These are phyloP conservation scores for Hymenoscyphus salicellus DNA, from an alignment of 2,329 filamentous ascomycete genomes.

Conservation along the genomic window DNA sequence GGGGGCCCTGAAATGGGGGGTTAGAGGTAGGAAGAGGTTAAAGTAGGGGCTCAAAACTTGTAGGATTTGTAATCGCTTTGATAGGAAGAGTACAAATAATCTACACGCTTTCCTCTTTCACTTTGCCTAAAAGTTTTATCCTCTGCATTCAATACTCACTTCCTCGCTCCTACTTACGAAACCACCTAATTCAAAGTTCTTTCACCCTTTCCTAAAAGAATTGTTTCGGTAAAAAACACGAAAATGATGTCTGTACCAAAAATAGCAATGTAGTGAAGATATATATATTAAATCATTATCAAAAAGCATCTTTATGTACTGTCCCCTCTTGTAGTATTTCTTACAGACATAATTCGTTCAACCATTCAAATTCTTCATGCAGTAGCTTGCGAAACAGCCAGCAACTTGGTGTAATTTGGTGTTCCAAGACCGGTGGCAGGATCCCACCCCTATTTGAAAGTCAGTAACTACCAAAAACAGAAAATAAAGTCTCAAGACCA, in stretches of 20 bases:
- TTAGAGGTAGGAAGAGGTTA: no score
- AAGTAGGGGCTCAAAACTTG: no score
- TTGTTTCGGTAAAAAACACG: no score
- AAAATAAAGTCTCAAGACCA: not conserved
- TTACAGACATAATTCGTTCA: not conserved
- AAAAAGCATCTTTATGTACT: not conserved
- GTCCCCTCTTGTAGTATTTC: not conserved
- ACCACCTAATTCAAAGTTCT: no score
- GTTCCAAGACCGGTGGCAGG: constrained; percentile 12
- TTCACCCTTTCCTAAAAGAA: no score
- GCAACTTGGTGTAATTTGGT: constrained; percentile 10
- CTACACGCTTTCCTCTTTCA: no score
- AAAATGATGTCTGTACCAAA: not conserved
- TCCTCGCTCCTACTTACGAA: no score
- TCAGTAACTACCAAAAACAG: not conserved
- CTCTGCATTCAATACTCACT: no score
- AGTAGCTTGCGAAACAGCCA: constrained; percentile 8
- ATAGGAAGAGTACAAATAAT: no score
- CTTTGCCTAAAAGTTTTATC: no score
- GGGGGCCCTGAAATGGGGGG: no score
- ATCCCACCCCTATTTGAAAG: constrained; percentile 12
- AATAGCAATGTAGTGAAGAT: not conserved
- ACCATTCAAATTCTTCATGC: constrained; percentile 1
- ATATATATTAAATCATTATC: not conserved
- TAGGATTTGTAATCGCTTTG: no score